These are phyloP conservation scores for Stentor roeselii DNA, from an alignment of 73 alveolate species.

Conservation along the genomic window DNA sequence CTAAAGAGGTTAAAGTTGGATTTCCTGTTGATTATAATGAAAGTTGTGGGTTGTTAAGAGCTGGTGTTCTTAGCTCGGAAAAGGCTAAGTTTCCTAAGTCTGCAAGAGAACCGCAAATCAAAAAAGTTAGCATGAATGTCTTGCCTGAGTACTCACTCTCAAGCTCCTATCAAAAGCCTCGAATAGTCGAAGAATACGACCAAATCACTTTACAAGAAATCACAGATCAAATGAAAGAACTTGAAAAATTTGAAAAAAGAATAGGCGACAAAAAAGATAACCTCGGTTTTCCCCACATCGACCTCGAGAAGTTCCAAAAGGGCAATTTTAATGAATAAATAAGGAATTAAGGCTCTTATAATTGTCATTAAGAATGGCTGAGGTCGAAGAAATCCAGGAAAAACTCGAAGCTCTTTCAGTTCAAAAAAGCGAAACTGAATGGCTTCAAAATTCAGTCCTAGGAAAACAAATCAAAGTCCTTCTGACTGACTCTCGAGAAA, in stretches of 20 bases:
- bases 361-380: too few relatives aligned
- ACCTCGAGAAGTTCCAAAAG: background rate
- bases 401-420: background rate
- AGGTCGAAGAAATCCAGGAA: background rate
- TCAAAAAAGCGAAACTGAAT: background rate
- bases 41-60: background rate
- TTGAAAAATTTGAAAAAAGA: background rate
- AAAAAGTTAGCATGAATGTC: background rate
- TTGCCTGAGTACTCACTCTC: background rate
- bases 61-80: background rate
- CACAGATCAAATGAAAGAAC: background rate
- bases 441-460: conserved; percentile 15
- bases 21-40: background rate
- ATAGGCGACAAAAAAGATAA: background rate
- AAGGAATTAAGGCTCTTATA: too few relatives aligned
- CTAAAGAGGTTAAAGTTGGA: background rate
- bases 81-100: background rate
- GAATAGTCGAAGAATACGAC: background rate
- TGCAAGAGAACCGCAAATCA: background rate
- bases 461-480: background rate
- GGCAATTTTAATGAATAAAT: too few relatives aligned
- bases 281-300: background rate
- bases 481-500: background rate
- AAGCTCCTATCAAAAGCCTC: background rate
- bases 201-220: background rate